Base-by-base conservation (phyloP, 192 early-diverging fungal species). In the Gryganskiella cystojenkinii region DNA sequence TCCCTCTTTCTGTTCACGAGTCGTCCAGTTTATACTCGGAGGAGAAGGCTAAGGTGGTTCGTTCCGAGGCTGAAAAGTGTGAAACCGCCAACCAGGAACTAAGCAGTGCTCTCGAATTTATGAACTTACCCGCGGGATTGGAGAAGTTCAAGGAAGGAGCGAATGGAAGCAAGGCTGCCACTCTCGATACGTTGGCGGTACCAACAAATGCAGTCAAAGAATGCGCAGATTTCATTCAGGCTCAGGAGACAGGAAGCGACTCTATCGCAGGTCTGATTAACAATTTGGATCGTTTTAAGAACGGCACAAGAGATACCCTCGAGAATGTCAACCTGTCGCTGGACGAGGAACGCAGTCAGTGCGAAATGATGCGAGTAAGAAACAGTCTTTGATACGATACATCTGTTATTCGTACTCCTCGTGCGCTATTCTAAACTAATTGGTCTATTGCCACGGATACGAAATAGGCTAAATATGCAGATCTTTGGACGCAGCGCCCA, bases 1-100 rank as follows among this genome's bases (percentile, higher is more conserved):
- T 99, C 31, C 98, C 98, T 1, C 82, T 99, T 46, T 86, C 89
- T n/a, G 94, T 99, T 1, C 96, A 98, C 79, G 95, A 98, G 82
- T 90, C 93, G 44, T 87, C 96, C 15, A 95, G 93, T 25, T 58
- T 98, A 63, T 99, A 99, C 67, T 96, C 95, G 24, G 98, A 98
- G 73, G 95, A 98, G 75, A 95, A 98, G 82, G 96, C 95, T 20
- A 95, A 96, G 82, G 66, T 99, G 35, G 86, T 98, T 8, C 90
- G 98, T 25, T 76, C 84, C 24, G 93, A 96, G 54, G 87, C 90
- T 24, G 95, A 91, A 63, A 82, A 86, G 64, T 92, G 91, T 31
- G 94, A 95, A 50, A 67, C 90, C 7, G 92, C 95, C 7, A 92
- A 98, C 73, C 89, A 84, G 27, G 96, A 99, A 67, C 72, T 97